These are phyloP conservation scores for Dothideomycetes sp. DNA, from an alignment of 2,329 filamentous ascomycete species.

Conservation along the genomic window DNA sequence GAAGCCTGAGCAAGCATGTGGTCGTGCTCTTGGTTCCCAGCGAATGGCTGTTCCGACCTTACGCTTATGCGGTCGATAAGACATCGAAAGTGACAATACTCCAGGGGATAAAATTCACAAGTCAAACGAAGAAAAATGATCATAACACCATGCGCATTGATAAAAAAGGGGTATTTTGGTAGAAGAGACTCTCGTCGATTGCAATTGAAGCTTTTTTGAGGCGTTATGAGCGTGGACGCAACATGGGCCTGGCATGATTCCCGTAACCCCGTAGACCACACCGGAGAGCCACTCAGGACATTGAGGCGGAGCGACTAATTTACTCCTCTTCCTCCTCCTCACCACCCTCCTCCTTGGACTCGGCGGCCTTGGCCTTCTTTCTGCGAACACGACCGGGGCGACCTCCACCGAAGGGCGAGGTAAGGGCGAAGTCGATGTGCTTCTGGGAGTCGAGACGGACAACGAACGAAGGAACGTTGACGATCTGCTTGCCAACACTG, in stretches of 20 bases:
- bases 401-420: constrained; percentile 94
- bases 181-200: constrained; percentile 14
- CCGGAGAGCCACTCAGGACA: constrained; percentile 5
- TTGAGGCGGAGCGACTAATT: constrained; percentile 17
- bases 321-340: constrained; percentile 75
- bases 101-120: background rate
- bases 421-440: constrained; percentile 99
- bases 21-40: no score
- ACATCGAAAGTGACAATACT: no score
- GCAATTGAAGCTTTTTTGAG: constrained; percentile 8
- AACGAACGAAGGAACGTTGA: constrained; percentile 99
- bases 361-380: constrained; percentile 98
- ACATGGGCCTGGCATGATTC: constrained; percentile 8
- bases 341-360: constrained; percentile 69
- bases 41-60: no score
- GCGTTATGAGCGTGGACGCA: constrained; percentile 7
- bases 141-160: constrained; percentile 11
- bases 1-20: no score
- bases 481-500: constrained; percentile 98
- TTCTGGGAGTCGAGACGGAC: constrained; percentile 99
- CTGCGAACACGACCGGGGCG: constrained; percentile 95
- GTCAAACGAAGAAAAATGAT: constrained; percentile 7
- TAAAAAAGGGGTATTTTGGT: constrained; percentile 11
- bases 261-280: constrained; percentile 9
- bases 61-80: background rate